Evolutionary conservation across 2,329 filamentous ascomycete genomes (phyloP), one percentile per base, ranked within the genome.

Genomic region (Cercospora zeina): DNA sequence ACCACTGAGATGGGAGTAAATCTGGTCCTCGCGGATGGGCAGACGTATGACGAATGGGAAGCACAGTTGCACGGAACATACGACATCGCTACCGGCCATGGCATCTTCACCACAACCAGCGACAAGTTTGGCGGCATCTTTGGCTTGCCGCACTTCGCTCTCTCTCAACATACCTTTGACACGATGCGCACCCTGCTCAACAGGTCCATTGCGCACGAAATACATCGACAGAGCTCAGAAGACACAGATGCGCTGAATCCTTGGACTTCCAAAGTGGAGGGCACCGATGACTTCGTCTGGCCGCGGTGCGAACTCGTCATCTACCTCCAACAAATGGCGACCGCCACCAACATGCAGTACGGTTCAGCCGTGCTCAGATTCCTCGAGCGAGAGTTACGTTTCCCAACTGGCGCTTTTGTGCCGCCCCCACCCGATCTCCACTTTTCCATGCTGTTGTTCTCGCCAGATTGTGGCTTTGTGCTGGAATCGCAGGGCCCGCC

Each of bases 101-200:
- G 95, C 54, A 79, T 97, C 36, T 79, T 97, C 73, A 90, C 89
- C 1, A 97, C 93, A 0, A 93, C 92, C 53, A 97, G 92, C 75
- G 90, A 96, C 72, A 97, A 96, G 79, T 83, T 95, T 71, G 86
- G 89, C n/a, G 93, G 95, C 47, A 88, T 97, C 60, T 96, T 96
- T 74, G 89, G 88, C 2, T 79, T 97, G 51, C 93, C 95, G 27
- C 92, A 97, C 75, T 83, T 99, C 56, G 82, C 89, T 0, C 83
- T 90, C 14, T 84, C 82, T 5, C 72, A 78, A 21, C 77, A 80
- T 60, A 78, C 80, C 1, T 88, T 85, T 68, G 75, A 73, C 5
- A 66, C 71, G 1, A 71, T 78, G 3, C 76, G 76, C 54, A 79
- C 79, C 55, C 78, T 96, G 14, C 80, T 97, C 36, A 90, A 93